Base-by-base conservation (phyloP, 805 yeast genomes). In the Wickerhamomyces pijperi region DNA sequence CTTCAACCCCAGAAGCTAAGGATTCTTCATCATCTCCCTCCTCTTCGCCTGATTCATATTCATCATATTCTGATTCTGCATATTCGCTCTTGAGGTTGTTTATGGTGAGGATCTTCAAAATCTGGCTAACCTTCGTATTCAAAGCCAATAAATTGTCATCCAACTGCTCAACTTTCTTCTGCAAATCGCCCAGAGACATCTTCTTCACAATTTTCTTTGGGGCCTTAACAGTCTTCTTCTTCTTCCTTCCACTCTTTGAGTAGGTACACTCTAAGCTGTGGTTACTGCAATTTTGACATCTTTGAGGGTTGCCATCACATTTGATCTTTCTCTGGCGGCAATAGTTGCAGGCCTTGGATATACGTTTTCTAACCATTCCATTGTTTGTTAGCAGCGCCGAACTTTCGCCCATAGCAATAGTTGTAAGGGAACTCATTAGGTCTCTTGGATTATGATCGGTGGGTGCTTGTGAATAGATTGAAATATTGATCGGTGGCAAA, bases 241-340 rank as follows among this genome's bases (percentile, higher is more conserved):
- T 53, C 40, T 45, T 50, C 32, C 46, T 44, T 8, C 46, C 36
- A 2, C 51, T 46, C 40, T 51, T 46, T 3, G 57, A 49, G 58
- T 87, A 87, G 0, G 88, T 75, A 58, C 96, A 87, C 34, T 74
- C 81, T 55, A 82, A 83, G 19, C 78, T 71, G 58, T 86, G 88
- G 3, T 80, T 94, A 3, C 94, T 80, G 54, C 95, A 87, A 53
- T 82, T 88, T 20, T 79, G 71, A 57, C 92, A 83, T 1, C 90
- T 55, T 31, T 8, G 5, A 2, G 50, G 11, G 20, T 43, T 49
- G 6, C 67, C 67, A 46, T 64, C 58, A 42, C 69, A 64, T 39
- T 59, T 59, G 46, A 61, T 61, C 50, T 64, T 64, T 43, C 65
- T 55, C 35, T 57, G 61, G n/a, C 68, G 60, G 39, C 69, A 64